Conservation (phyloP, 176 grass and related monocot species). For the Cocos nucifera region DNA sequence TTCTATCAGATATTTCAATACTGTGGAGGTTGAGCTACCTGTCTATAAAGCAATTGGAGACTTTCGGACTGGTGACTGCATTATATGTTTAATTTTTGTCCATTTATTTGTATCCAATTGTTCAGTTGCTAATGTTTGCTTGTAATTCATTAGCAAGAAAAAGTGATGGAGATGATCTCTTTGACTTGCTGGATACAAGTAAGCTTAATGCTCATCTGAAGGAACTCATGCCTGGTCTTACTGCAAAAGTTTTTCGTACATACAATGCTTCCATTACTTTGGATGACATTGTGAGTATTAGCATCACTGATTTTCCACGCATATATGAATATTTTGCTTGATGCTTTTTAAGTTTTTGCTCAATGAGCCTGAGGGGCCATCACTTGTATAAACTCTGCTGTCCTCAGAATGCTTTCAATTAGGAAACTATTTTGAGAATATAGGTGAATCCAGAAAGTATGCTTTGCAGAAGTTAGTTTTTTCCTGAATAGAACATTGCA, state of each 20-base stretch:
- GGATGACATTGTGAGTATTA: constrained; percentile 87
- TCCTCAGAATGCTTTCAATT: constrained; percentile 2
- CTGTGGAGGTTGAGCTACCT: constrained; percentile 73
- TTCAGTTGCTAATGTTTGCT: constrained; percentile 2
- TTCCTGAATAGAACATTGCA: no score
- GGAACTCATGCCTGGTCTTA: constrained; percentile 96
- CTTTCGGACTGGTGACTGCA: constrained; percentile 46
- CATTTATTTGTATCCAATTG: background rate
- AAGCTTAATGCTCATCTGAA: constrained; percentile 90
- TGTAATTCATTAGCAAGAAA: constrained; percentile 50
- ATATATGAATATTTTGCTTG: background rate
- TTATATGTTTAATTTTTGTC: background rate
- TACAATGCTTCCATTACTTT: constrained; percentile 99
- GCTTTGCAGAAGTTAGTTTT: no score
- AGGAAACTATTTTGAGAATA: no score
- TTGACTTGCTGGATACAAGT: constrained; percentile 76
- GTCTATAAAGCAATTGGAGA: constrained; percentile 86
- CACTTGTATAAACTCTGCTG: constrained; percentile 8
- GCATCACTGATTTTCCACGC: constrained; percentile 4
- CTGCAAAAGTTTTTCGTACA: constrained; percentile 99
- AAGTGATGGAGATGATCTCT: constrained; percentile 38
- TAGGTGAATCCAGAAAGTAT: no score
- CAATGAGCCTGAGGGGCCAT: background rate
- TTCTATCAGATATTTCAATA: constrained; percentile 96
- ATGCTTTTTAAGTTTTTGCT: no score